Conservation (phyloP, 139 green algal genomes). For the Micractinium conductrix region DNA sequence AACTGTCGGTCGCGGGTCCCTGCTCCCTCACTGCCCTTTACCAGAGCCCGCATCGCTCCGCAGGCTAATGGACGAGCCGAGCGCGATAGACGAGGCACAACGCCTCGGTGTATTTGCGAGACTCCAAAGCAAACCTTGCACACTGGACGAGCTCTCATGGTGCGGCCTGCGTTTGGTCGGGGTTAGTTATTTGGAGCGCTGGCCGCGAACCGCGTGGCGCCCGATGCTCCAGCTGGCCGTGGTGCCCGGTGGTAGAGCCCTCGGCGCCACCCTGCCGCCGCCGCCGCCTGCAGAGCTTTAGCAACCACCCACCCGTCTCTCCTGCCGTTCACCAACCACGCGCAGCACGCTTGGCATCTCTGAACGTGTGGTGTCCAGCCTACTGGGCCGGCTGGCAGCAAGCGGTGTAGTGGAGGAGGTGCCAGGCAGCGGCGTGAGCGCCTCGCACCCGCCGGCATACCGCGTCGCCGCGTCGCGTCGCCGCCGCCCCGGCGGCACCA, state of each 20-base stretch:
- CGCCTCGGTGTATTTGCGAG: background rate
- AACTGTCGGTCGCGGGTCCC: no score
- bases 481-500: background rate
- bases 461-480: background rate
- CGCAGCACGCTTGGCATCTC: conserved; percentile 10
- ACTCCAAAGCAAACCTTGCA: background rate
- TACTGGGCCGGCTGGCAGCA: background rate
- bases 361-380: background rate
- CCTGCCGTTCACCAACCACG: no score
- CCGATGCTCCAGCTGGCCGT: no score
- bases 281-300: background rate
- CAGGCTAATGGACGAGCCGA: background rate
- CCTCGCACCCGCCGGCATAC: background rate
- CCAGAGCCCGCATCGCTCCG: background rate
- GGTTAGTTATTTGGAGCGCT: no score
- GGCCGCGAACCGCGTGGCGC: no score
- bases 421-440: background rate
- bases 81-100: background rate
- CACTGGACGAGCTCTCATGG: background rate
- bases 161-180: no score
- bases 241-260: no score
- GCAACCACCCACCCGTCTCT: background rate
- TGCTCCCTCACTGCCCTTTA: background rate
- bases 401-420: background rate
- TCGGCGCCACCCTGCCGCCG: background rate